These are phyloP conservation scores for Mucor mucedo DNA, from an alignment of 371 early-diverging fungal genomes.

Conservation along the genomic window DNA sequence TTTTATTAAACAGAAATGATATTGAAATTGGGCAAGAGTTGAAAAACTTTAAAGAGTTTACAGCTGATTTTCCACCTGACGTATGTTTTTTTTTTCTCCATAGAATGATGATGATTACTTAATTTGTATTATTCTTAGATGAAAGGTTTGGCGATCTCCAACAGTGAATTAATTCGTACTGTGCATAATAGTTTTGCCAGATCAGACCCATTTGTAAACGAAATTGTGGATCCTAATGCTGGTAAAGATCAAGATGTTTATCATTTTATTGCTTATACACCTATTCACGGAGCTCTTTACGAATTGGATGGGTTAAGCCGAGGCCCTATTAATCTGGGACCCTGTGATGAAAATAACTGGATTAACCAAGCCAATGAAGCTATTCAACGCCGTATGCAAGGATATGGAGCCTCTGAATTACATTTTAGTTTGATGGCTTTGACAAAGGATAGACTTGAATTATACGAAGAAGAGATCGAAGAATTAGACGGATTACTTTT, in stretches of 20 bases:
- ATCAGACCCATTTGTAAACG: conserved; percentile 77
- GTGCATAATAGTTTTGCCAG: conserved; percentile 90
- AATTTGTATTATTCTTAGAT: conserved; percentile 43
- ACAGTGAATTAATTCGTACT: conserved; percentile 77
- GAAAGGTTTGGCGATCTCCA: conserved; percentile 84
- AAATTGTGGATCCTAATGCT: conserved; percentile 59
- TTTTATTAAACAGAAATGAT: conserved; percentile 76
- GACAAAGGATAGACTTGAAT: conserved; percentile 66
- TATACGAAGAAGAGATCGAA: conserved; percentile 57
- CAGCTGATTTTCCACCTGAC: conserved; percentile 79
- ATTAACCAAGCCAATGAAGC: conserved; percentile 68
- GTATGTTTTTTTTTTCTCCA: conserved; percentile 42
- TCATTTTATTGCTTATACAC: conserved; percentile 90
- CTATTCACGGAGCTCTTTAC: conserved; percentile 77
- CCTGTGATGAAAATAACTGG: conserved; percentile 73
- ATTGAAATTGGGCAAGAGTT: conserved; percentile 80
- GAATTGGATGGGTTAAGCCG: conserved; percentile 87
- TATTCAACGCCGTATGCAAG: conserved; percentile 75
- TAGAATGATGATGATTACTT: neutral
- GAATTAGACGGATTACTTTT: conserved; percentile 50
- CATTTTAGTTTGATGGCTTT: conserved; percentile 91
- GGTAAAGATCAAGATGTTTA: conserved; percentile 81
- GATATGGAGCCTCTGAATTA: conserved; percentile 69
- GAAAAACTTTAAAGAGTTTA: conserved; percentile 78
- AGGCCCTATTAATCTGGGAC: conserved; percentile 73